A percentile compares a stretch with the other conserved stretches of the same genome.
Conservation (phyloP, 108 stramenopile genomes). For the Nitzschia inconspicua region DNA sequence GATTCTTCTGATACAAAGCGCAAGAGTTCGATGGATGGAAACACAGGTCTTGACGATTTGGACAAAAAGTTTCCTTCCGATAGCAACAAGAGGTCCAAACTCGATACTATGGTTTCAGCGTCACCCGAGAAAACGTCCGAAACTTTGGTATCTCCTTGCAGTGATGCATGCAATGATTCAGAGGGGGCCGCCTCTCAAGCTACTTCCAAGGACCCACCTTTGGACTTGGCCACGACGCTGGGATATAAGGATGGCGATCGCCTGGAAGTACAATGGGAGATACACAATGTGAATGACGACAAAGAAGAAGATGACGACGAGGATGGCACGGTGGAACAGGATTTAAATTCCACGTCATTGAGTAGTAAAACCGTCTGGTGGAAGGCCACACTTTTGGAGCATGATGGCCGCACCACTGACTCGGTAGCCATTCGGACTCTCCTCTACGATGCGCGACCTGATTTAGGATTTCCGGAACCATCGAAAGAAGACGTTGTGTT, state of each 20-base stretch:
- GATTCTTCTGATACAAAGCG: too few relatives aligned
- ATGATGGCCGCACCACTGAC: constrained; percentile 44
- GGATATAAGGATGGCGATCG: constrained; percentile 44
- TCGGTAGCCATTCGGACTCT: constrained; percentile 48
- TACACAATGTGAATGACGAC: constrained; percentile 3
- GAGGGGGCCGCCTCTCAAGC: background rate
- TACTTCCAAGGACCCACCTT: background rate
- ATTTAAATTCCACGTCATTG: background rate
- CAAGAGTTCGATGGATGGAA: too few relatives aligned
- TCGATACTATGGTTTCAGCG: too few relatives aligned
- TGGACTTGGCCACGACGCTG: constrained; percentile 33
- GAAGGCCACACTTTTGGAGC: constrained; percentile 43
- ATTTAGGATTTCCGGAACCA: constrained; percentile 48
- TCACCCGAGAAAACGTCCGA: too few relatives aligned
- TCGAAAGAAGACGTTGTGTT: constrained; percentile 60
- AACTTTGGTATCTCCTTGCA: too few relatives aligned
- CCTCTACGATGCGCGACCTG: constrained; percentile 43
- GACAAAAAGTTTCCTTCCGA: too few relatives aligned
- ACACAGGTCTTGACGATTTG: too few relatives aligned
- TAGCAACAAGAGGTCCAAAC: too few relatives aligned
- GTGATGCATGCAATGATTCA: background rate
- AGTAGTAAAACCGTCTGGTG: constrained; percentile 33
- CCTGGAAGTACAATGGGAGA: constrained; percentile 61
- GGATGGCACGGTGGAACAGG: background rate
- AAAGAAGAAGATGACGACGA: background rate